Evolutionary conservation across 2,329 filamentous ascomycete genomes (phyloP), one percentile per base, ranked within the genome.

Genomic region (Emergomyces pasteurianus): DNA sequence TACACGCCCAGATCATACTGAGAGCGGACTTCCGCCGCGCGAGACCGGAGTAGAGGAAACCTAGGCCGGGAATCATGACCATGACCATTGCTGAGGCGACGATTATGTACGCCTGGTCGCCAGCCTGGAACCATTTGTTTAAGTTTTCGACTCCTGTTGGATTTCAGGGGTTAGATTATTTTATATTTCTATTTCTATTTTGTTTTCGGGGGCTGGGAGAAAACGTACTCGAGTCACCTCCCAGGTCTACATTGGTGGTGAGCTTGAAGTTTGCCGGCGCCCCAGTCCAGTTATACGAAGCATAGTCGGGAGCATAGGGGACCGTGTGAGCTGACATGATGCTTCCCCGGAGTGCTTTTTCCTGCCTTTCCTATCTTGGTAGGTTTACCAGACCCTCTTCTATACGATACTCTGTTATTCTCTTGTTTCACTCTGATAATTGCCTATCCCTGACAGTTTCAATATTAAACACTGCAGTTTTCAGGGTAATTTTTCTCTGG

Each of bases 21-120:
- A 99, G 83, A 36, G 94, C 94, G 5, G 94, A 97, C 80, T 99
- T 99, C 81, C 94, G 86, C 67, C 94, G 88, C n/a, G 94, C 92
- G 67, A 97, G 87, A 67, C 94, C 94, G 14, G 92, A 96, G 80
- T 99, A 99, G 66, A 99, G 85, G 77, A 99, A 96, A 60, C 90
- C 92, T 69, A 99, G 92, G 69, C 94, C 94, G 36, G 94, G 94
- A 36, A 97, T 82, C 94, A 97, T 99, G 77, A 96, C 79, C 78
- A 97, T 78, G 66, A 97, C 92, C 87, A 97, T 95, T 73, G 89
- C 92, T 63, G 92, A 84, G 63, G 89, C 82, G 69, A 97, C 76
- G 74, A 97, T 82, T 75, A 97, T 97, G 79, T 89, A 97, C 73
- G 92, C 90, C 78, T 92, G 88, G 76, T 99, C 94, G 70, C 94